These are phyloP conservation scores for Annulohypoxylon nitens DNA, from an alignment of 495 filamentous ascomycete species.

Conservation along the genomic window DNA sequence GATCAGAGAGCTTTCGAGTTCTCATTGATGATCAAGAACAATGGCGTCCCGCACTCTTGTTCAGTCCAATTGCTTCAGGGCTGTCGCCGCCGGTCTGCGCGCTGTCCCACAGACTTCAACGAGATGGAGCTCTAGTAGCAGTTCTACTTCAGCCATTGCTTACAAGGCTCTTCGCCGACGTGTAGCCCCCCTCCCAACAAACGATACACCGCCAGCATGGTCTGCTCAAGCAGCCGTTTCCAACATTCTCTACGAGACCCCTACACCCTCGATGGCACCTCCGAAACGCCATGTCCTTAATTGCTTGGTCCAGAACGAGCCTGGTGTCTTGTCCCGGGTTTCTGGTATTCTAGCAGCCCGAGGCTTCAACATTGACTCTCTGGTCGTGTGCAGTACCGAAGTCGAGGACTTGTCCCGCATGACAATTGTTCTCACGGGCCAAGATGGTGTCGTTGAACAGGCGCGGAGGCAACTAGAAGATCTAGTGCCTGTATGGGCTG, in stretches of 20 bases:
- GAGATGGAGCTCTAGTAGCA: conserved; percentile 58
- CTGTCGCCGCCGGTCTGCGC: conserved; percentile 34
- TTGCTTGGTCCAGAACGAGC: conserved; percentile 98
- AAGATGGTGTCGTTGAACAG: conserved; percentile 98
- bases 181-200: conserved; percentile 82
- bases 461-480: conserved; percentile 95
- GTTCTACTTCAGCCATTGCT: conserved; percentile 91
- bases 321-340: conserved; percentile 94
- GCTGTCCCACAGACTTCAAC: conserved; percentile 39
- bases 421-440: conserved; percentile 96
- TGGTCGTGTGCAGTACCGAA: conserved; percentile 97
- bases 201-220: conserved; percentile 82
- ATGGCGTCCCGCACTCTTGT: conserved; percentile 63
- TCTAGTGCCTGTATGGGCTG: conserved; percentile 97
- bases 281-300: conserved; percentile 96
- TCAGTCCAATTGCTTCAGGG: conserved; percentile 53
- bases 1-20: conserved; percentile 47
- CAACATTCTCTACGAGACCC: conserved; percentile 98
- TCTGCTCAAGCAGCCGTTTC: conserved; percentile 95
- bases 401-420: conserved; percentile 98
- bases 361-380: conserved; percentile 98
- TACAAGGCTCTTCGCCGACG: conserved; percentile 98
- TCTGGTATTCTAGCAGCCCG: conserved; percentile 96
- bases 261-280: conserved; percentile 81
- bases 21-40: conserved; percentile 49